These are phyloP conservation scores for Jamesozyma lodderae DNA, from an alignment of 805 yeast genomes.

Conservation along the genomic window DNA sequence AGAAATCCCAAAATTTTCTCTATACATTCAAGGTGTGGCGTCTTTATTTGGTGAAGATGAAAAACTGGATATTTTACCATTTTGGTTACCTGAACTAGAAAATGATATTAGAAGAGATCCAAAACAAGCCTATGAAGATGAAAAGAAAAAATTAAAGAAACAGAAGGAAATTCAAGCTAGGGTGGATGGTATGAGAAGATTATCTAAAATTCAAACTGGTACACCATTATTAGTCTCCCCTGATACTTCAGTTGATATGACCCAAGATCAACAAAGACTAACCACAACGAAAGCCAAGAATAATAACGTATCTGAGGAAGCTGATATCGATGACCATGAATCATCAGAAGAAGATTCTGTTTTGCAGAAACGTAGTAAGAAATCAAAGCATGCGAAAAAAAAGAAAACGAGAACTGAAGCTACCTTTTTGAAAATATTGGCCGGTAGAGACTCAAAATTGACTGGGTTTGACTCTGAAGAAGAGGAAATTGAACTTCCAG, in stretches of 20 bases:
- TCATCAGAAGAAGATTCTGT: constrained; percentile 37
- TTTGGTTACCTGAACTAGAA: constrained; percentile 91
- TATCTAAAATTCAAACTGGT: constrained; percentile 18
- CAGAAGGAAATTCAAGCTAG: constrained; percentile 32
- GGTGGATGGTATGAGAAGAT: constrained; percentile 32
- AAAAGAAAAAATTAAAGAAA: constrained; percentile 43
- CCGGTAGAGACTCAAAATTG: constrained; percentile 36
- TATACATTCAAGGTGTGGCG: constrained; percentile 89
- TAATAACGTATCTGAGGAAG: constrained; percentile 25
- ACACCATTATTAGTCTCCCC: background rate
- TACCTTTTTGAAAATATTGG: constrained; percentile 31
- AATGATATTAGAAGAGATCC: constrained; percentile 68
- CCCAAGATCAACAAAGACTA: background rate
- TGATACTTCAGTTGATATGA: constrained; percentile 1
- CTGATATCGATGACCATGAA: constrained; percentile 49
- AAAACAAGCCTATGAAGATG: constrained; percentile 66
- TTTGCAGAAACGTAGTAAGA: constrained; percentile 6
- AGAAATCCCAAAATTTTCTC: constrained; percentile 89
- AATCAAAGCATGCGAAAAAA: constrained; percentile 17
- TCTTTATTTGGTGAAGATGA: constrained; percentile 76
- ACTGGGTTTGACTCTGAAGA: constrained; percentile 74
- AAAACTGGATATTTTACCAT: constrained; percentile 79
- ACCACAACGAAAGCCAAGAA: background rate
- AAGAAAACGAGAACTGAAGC: constrained; percentile 21
- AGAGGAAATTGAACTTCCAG: constrained; percentile 76